Evolutionary conservation across 73 alveolate species (phyloP), one percentile per base, ranked within the genome.

Genomic region (Paramecium sexaurelia): DNA sequence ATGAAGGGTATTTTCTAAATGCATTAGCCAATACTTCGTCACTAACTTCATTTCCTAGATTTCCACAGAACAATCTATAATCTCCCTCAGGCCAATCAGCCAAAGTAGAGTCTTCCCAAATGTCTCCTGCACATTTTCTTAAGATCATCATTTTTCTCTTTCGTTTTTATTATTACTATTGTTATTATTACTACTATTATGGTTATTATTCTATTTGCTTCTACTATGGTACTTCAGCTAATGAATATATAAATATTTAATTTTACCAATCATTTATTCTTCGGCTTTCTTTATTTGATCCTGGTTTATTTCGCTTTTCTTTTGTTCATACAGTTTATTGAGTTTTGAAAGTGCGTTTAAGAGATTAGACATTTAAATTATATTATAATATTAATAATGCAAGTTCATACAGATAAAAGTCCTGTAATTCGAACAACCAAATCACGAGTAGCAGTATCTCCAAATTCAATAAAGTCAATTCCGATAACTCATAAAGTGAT

Each of bases 21-120:
- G 99, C 98, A 84, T 94, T 96, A 10, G 98, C 97, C 55, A 96
- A 88, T 68, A 97, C 95, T 73, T 98, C 99, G 68, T 97, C 99
- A 86, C 97, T 95, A 89, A 98, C 99, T 95, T 98, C 99, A 87
- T 98, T 98, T 22, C 99, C 99, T 85, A 98, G 89, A 94, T 98
- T 98, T 15, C 99, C 99, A 66, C 98, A 95, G 93, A 97, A 98
- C 40, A 98, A 94, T 88, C 99, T 87, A 93, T 97, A 97, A 95
- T 98, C 99, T 86, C 96, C 97, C 85, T 97, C 98, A 7, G 98
- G 98, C 99, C 99, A 98, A 75, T 97, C 99, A 51, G 95, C 98
- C 84, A 98, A 92, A 20, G 99, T 95, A 33, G 97, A 94, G 85
- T 98, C 99, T 43, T 96, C 97, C 99, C 99, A 98, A 26, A 95